Percentiles rank a stretch among this genome's conserved stretches.
Evolutionary conservation across 805 yeast genomes (phyloP).

Genomic region (Starmera amethionina): DNA sequence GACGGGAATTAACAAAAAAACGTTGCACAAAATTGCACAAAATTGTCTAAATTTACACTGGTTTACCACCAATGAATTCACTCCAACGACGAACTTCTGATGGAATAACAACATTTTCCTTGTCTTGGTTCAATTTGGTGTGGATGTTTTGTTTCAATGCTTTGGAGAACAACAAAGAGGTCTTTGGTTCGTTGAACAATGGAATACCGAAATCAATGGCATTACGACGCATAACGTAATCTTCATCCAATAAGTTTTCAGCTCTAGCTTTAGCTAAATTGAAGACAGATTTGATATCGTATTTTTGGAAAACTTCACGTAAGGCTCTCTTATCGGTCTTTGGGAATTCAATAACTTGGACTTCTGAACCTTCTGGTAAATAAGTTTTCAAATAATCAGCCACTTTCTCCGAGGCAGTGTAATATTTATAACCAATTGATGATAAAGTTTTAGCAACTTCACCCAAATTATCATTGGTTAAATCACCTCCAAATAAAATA

Average conservation of each 20-base stretch:
- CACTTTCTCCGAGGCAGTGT: conserved; percentile 66
- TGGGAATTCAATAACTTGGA: conserved; percentile 78
- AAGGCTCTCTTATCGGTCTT: conserved; percentile 86
- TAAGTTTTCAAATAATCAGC: conserved; percentile 53
- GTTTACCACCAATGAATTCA: conserved; percentile 91
- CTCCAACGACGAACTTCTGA: conserved; percentile 92
- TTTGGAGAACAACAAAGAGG: conserved; percentile 77
- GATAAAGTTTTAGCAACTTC: conserved; percentile 61
- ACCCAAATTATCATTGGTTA: conserved; percentile 59
- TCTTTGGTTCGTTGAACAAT: conserved; percentile 92
- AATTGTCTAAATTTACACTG: conserved; percentile 51
- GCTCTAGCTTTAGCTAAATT: conserved; percentile 90
- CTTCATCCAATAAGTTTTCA: conserved; percentile 72
- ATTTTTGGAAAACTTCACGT: conserved; percentile 85
- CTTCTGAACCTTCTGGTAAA: conserved; percentile 24
- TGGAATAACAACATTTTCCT: conserved; percentile 52
- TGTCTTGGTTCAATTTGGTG: conserved; percentile 40
- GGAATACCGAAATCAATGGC: conserved; percentile 98
- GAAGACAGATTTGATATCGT: conserved; percentile 80
- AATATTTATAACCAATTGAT: conserved; percentile 72
- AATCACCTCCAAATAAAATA: conserved; percentile 89
- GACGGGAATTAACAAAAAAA: too few species aligned
- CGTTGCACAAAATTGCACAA: too few species aligned
- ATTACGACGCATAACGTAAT: conserved; percentile 97
- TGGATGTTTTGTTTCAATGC: conserved; percentile 67